A percentile compares a stretch with the other conserved stretches of the same genome.
phyloP scores from a whole-genome alignment of 345 rosid species.

The Eucalyptus coolabah region DNA sequence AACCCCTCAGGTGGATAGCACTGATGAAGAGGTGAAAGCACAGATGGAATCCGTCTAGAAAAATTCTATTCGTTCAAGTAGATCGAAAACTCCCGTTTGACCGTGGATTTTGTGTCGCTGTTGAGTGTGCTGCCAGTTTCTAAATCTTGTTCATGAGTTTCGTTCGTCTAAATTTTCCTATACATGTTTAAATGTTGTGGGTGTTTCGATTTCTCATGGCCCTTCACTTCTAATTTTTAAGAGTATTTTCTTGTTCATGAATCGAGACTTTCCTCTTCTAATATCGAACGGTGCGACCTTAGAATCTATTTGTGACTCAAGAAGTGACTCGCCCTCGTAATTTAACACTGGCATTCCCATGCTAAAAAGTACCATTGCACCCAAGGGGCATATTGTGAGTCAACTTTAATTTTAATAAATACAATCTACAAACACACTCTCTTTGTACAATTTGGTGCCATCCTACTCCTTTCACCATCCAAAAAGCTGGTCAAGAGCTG shows the following conservation, averaged over 20 bases:
- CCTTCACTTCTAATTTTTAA: background rate
- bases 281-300: background rate
- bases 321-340: background rate
- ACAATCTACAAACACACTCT: background rate
- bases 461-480: background rate
- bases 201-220: background rate
- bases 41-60: background rate
- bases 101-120: background rate
- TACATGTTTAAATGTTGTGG: background rate
- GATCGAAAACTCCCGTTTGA: background rate
- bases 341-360: background rate
- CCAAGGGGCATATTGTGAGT: background rate
- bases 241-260: background rate
- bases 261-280: background rate
- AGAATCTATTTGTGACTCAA: background rate
- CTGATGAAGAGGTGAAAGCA: background rate
- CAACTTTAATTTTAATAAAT: background rate
- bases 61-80: background rate
- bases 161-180: background rate
- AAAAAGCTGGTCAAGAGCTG: background rate
- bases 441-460: background rate
- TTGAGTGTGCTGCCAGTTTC: background rate
- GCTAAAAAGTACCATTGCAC: background rate
- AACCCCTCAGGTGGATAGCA: background rate
- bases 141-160: background rate